These are phyloP conservation scores for Botrytis deweyae DNA, from an alignment of 2,329 filamentous ascomycete genomes.

Conservation along the genomic window DNA sequence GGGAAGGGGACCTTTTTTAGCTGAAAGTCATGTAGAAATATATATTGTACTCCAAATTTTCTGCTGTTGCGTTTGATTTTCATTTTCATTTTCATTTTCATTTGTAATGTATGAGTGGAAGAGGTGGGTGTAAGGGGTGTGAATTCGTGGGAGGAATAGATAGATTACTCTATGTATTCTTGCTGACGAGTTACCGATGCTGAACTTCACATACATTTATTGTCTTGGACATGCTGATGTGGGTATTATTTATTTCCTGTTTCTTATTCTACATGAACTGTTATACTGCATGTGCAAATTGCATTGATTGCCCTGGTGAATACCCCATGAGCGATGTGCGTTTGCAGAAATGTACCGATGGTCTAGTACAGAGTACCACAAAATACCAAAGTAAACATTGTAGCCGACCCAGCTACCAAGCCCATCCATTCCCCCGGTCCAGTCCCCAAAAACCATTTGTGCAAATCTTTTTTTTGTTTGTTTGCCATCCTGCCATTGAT, in stretches of 20 bases:
- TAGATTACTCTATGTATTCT: background rate
- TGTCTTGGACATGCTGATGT: background rate
- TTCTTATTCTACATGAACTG: background rate
- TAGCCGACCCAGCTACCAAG: background rate
- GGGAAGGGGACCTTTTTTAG: constrained; percentile 5
- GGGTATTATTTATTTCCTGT: background rate
- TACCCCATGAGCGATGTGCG: background rate
- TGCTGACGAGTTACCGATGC: background rate
- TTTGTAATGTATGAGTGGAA: background rate
- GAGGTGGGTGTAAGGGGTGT: background rate
- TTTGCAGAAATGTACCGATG: background rate
- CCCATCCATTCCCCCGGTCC: background rate
- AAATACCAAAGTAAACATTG: background rate
- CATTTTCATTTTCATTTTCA: background rate
- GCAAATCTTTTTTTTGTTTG: background rate
- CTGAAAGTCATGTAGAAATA: constrained; percentile 25
- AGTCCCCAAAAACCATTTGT: background rate
- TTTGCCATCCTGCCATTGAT: background rate
- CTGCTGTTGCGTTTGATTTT: background rate
- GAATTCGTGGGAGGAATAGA: background rate
- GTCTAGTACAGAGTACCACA: background rate
- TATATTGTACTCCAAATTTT: constrained; percentile 21
- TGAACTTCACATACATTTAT: background rate
- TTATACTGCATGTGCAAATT: background rate
- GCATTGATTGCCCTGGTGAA: background rate